A percentile compares a stretch with the other conserved stretches of the same genome.
Evolutionary conservation across 805 yeast genomes (phyloP).

Genomic region (Spathaspora hagerdaliae): DNA sequence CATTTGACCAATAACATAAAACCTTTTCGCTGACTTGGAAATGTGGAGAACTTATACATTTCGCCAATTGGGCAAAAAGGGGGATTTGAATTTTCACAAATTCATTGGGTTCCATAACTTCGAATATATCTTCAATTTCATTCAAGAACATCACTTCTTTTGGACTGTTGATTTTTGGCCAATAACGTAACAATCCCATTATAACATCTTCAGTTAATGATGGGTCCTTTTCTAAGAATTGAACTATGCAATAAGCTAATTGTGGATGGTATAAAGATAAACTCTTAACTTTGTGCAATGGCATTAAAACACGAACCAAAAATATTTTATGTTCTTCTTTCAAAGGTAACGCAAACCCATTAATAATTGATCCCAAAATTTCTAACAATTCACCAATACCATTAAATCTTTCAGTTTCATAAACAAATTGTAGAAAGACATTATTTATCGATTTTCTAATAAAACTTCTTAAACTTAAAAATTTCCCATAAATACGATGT

Average conservation of each 20-base stretch:
- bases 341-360: slow-evolving; percentile 95
- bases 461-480: slow-evolving; percentile 81
- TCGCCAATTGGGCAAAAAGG: slow-evolving; percentile 86
- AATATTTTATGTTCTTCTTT: slow-evolving; percentile 96
- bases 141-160: slow-evolving; percentile 94
- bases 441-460: slow-evolving; percentile 89
- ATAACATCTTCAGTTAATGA: slow-evolving; percentile 91
- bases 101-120: slow-evolving; percentile 91
- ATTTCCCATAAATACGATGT: slow-evolving; percentile 95
- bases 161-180: slow-evolving; percentile 96
- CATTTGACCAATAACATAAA: slow-evolving; percentile 90
- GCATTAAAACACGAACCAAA: slow-evolving; percentile 78
- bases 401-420: slow-evolving; percentile 93
- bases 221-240: slow-evolving; percentile 93
- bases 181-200: slow-evolving; percentile 85
- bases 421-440: slow-evolving; percentile 87
- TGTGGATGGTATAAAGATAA: slow-evolving; percentile 93
- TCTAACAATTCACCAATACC: slow-evolving; percentile 94
- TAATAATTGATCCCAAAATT: slow-evolving; percentile 91
- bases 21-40: slow-evolving; percentile 97
- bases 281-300: slow-evolving; percentile 88
- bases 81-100: slow-evolving; percentile 91
- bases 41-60: slow-evolving; percentile 91
- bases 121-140: slow-evolving; percentile 95
- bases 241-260: slow-evolving; percentile 93